Evolutionary conservation across 768 basidiomycete species (phyloP).

Genomic region (Kockovaella imperatae): DNA sequence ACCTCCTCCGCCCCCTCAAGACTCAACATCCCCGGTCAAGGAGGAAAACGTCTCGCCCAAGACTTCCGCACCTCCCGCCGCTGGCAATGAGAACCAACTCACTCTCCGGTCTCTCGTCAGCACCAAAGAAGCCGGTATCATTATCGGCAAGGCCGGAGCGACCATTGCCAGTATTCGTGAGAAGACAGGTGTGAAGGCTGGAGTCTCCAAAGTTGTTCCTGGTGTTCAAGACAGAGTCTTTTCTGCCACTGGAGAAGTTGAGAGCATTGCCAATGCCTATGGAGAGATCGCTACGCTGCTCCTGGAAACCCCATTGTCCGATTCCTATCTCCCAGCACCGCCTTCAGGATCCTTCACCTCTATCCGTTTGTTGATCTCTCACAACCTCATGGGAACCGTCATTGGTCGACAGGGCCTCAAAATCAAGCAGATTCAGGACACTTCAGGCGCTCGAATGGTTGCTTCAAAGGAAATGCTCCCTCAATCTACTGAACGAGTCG

Average conservation of each 20-base stretch:
- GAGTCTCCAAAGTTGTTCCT: slow-evolving; percentile 95
- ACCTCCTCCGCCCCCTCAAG: slow-evolving; percentile 1
- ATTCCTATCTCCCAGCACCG: slow-evolving; percentile 60
- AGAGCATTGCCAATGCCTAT: slow-evolving; percentile 93
- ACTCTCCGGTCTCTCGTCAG: slow-evolving; percentile 91
- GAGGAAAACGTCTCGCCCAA: slow-evolving; percentile 35
- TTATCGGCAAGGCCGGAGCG: slow-evolving; percentile 72
- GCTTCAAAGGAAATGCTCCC: slow-evolving; percentile 99
- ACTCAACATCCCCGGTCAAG: slow-evolving; percentile 1
- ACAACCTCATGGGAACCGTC: slow-evolving; percentile 98
- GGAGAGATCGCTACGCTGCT: slow-evolving; percentile 88
- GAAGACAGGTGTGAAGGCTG: slow-evolving; percentile 93
- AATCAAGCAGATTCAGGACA: slow-evolving; percentile 98
- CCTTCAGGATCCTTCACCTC: slow-evolving; percentile 65
- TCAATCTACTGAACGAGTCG: slow-evolving; percentile 96
- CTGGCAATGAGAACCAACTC: slow-evolving; percentile 45
- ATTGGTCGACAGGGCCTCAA: slow-evolving; percentile 93
- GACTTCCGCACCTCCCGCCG: slow-evolving; percentile 11
- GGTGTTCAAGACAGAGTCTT: slow-evolving; percentile 98
- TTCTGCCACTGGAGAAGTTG: slow-evolving; percentile 83
- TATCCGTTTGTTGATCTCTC: slow-evolving; percentile 93
- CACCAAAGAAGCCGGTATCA: slow-evolving; percentile 64
- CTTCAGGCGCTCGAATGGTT: slow-evolving; percentile 93
- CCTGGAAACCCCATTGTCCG: slow-evolving; percentile 62
- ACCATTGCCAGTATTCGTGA: slow-evolving; percentile 96